These are phyloP conservation scores for Aegilops tauschii DNA, from an alignment of 176 grass and related monocot genomes.

Conservation along the genomic window DNA sequence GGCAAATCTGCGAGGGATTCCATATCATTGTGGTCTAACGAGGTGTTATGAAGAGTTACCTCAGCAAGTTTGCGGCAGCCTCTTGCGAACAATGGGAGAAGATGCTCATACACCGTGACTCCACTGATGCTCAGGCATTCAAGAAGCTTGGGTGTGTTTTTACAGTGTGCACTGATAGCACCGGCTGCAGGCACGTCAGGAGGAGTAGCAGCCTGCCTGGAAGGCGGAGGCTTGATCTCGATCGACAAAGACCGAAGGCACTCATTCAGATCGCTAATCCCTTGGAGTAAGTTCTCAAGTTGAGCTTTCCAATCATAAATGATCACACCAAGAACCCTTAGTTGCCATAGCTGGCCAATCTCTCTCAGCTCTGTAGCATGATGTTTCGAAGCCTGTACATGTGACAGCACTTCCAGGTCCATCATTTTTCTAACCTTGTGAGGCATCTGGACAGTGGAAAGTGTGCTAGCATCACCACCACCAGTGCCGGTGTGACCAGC, in stretches of 20 bases:
- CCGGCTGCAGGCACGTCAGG: not conserved
- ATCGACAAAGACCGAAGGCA: not conserved
- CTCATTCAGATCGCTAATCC: slow-evolving; percentile 3
- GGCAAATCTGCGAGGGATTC: not conserved
- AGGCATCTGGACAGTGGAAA: not conserved
- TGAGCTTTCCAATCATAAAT: not conserved
- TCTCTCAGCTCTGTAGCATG: not conserved
- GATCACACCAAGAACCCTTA: not conserved
- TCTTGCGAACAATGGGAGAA: not conserved
- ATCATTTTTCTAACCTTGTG: not conserved
- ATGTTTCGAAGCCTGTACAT: not conserved
- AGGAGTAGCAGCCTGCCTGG: not conserved
- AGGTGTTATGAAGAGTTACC: not conserved
- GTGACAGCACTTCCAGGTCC: not conserved
- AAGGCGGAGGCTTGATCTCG: not conserved
- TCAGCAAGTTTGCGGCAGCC: not conserved
- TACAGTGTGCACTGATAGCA: not conserved
- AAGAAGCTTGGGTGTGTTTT: not conserved
- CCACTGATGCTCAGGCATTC: not conserved
- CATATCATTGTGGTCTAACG: not conserved
- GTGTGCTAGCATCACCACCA: not conserved
- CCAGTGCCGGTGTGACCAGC: too few species aligned
- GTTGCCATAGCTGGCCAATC: not conserved
- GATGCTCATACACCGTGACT: not conserved
- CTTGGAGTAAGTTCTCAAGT: not conserved